A percentile compares a stretch with the other conserved stretches of the same genome.
Conservation (phyloP, 169 alveolate species). For the Plasmodium vivax region DNA sequence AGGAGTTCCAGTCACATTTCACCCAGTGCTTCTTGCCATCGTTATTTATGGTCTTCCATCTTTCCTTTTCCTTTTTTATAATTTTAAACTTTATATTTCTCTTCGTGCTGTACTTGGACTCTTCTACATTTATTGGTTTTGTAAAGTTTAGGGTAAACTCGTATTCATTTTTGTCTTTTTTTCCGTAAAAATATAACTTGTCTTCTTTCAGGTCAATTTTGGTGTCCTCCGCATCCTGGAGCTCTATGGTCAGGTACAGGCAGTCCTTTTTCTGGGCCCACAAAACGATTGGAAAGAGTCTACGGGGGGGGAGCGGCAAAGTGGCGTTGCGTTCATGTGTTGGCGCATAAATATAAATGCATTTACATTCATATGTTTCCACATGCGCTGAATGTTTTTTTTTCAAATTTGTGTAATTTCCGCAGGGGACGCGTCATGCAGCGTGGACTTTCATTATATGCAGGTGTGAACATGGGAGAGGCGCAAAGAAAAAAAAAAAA, state of each 20-base stretch:
- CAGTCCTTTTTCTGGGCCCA: conserved; percentile 87
- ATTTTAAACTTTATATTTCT: conserved; percentile 81
- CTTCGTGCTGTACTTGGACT: conserved; percentile 76
- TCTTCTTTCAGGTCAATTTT: conserved; percentile 79
- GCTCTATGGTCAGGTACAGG: conserved; percentile 81
- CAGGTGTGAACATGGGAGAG: neutral
- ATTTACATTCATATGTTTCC: neutral
- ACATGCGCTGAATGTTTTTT: neutral
- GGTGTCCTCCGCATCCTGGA: conserved; percentile 75
- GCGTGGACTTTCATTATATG: neutral
- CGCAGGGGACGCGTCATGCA: neutral
- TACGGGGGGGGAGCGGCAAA: neutral
- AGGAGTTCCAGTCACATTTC: conserved; percentile 85
- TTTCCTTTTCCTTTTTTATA: conserved; percentile 81
- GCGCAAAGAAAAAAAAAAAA: too few species aligned
- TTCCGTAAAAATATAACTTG: conserved; percentile 74
- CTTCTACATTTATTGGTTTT: conserved; percentile 84
- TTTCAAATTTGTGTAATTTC: neutral
- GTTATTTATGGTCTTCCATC: conserved; percentile 83
- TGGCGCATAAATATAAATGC: conserved; percentile 1
- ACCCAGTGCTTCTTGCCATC: conserved; percentile 87
- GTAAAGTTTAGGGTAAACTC: conserved; percentile 79
- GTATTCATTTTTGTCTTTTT: conserved; percentile 81
- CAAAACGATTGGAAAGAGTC: conserved; percentile 83
- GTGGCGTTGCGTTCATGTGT: neutral